These are phyloP conservation scores for Metarhizium humberi DNA, from an alignment of 2,329 filamentous ascomycete species.

Conservation along the genomic window DNA sequence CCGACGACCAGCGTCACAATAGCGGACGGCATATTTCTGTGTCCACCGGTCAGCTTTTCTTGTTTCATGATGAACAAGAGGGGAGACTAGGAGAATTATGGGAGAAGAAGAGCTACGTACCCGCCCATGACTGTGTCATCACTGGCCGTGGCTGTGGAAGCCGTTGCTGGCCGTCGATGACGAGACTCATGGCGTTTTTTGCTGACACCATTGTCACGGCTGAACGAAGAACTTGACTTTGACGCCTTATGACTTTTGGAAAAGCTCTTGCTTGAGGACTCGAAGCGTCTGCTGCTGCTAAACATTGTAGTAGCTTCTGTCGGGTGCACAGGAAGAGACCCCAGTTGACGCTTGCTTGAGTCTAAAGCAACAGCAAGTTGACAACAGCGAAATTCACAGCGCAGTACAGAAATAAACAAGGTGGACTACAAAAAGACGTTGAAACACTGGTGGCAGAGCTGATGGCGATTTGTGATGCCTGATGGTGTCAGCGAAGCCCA, in stretches of 20 bases:
- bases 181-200: constrained; percentile 45
- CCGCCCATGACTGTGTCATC: constrained; percentile 32
- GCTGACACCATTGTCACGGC: constrained; percentile 42
- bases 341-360: background rate
- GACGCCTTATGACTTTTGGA: constrained; percentile 40
- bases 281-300: constrained; percentile 29
- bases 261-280: constrained; percentile 40
- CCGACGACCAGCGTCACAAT: constrained; percentile 77
- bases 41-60: background rate
- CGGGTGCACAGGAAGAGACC: background rate
- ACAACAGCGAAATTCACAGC: background rate
- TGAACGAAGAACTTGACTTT: constrained; percentile 46
- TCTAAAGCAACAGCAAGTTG: background rate
- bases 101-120: constrained; percentile 23
- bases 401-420: background rate
- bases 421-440: background rate
- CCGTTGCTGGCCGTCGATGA: constrained; percentile 37
- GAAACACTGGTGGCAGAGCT: background rate
- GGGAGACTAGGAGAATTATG: background rate
- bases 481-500: background rate
- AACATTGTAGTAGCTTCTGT: constrained; percentile 31
- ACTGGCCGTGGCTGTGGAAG: constrained; percentile 27
- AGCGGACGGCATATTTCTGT: constrained; percentile 38
- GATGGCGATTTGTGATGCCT: background rate
- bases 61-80: background rate